A percentile compares a stretch with the other conserved stretches of the same genome.
Evolutionary conservation across 106 monocot genomes (phyloP).

Genomic region (Dendrobium chrysotoxum): DNA sequence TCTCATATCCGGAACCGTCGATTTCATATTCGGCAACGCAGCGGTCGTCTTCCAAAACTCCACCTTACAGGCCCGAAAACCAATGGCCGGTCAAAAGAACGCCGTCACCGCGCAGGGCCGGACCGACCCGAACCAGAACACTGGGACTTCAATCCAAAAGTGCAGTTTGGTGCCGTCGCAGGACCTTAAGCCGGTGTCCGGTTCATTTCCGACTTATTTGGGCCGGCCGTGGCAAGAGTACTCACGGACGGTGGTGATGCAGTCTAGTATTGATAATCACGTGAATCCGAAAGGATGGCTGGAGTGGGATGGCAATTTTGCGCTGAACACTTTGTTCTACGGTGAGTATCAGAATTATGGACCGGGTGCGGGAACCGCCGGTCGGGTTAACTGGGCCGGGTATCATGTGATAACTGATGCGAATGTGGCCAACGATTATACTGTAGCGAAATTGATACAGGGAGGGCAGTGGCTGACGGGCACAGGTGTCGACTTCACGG

Average conservation of each 20-base stretch:
- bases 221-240: slow-evolving; percentile 50
- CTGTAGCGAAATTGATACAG: slow-evolving; percentile 26
- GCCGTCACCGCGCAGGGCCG: slow-evolving; percentile 32
- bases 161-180: slow-evolving; percentile 14
- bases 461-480: slow-evolving; percentile 23
- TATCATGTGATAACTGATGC: slow-evolving; percentile 28
- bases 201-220: slow-evolving; percentile 13
- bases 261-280: slow-evolving; percentile 22
- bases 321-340: slow-evolving; percentile 30
- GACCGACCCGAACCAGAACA: slow-evolving; percentile 36
- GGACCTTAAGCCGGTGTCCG: slow-evolving; percentile 21
- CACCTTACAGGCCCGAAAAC: slow-evolving; percentile 17
- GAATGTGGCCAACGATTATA: slow-evolving; percentile 16
- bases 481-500: slow-evolving; percentile 21
- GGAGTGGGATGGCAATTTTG: slow-evolving; percentile 27
- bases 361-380: slow-evolving; percentile 23
- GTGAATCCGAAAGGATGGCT: slow-evolving; percentile 26
- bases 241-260: slow-evolving; percentile 38
- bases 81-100: slow-evolving; percentile 26
- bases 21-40: slow-evolving; percentile 43
- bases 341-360: slow-evolving; percentile 32
- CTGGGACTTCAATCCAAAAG: slow-evolving; percentile 31
- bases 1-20: slow-evolving; percentile 30
- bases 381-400: slow-evolving; percentile 35
- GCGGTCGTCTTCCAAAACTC: slow-evolving; percentile 42